A percentile compares a stretch with the other conserved stretches of the same genome.
These are phyloP conservation scores for Ustilago lituana DNA, from an alignment of 1,284 basidiomycete genomes.

Conservation along the genomic window DNA sequence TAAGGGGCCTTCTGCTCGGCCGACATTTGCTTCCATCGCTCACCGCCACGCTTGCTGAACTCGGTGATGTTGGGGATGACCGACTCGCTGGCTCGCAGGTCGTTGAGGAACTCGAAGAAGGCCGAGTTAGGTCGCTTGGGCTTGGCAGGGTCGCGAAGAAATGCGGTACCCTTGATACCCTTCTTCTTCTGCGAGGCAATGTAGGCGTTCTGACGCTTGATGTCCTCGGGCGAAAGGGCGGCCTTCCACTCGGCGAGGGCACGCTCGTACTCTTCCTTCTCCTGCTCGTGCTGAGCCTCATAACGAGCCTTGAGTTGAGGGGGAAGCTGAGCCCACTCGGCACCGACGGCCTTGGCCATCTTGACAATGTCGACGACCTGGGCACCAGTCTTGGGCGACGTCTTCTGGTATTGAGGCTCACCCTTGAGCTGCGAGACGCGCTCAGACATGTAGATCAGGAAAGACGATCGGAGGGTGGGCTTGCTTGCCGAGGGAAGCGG, in stretches of 20 bases:
- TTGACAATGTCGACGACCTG: conserved; percentile 53
- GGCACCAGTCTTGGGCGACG: conserved; percentile 46
- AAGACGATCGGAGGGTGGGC: conserved; percentile 55
- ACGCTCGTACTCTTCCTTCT: conserved; percentile 52
- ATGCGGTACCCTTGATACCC: conserved; percentile 51
- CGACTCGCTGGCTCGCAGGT: conserved; percentile 43
- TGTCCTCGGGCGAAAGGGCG: conserved; percentile 58
- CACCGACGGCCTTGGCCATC: conserved; percentile 45
- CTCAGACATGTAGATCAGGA: conserved; percentile 58
- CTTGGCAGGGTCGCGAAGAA: conserved; percentile 55
- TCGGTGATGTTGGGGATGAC: conserved; percentile 43
- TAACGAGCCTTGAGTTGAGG: conserved; percentile 47
- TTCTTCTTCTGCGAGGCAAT: conserved; percentile 53
- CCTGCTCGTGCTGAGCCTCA: conserved; percentile 48
- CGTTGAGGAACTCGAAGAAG: conserved; percentile 59
- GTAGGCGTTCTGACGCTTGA: conserved; percentile 62
- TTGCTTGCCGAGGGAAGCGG: conserved; percentile 61
- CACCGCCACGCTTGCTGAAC: conserved; percentile 46
- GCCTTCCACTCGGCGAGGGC: conserved; percentile 57
- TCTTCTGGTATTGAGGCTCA: conserved; percentile 47
- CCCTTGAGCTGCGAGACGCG: conserved; percentile 50
- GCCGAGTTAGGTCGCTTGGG: conserved; percentile 58
- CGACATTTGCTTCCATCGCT: conserved; percentile 52
- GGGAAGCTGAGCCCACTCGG: conserved; percentile 54
- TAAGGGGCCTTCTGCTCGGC: conserved; percentile 52